phyloP scores from a whole-genome alignment of 345 rosid genomes.

The Acer negundo region DNA sequence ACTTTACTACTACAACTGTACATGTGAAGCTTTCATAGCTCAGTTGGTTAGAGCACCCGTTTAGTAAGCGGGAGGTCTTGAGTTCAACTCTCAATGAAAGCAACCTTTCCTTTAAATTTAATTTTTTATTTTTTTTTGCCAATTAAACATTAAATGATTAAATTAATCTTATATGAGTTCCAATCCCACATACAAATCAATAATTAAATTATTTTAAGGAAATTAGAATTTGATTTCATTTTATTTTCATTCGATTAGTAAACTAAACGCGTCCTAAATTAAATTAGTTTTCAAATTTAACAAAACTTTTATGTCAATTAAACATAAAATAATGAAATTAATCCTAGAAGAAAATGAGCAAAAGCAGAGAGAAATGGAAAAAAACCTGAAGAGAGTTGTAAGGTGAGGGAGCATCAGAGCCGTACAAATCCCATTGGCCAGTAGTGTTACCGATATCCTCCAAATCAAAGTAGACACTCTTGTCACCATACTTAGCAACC shows the following conservation, averaged over 20 bases:
- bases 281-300: neutral
- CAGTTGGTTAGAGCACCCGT: slow-evolving; percentile 98
- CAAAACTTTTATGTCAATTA: no score
- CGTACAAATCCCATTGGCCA: slow-evolving; percentile 94
- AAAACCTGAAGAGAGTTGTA: slow-evolving; percentile 90
- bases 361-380: no score
- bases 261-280: no score
- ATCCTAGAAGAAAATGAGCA: neutral
- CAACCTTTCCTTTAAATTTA: slow-evolving; percentile 12
- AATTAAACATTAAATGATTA: no score
- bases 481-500: slow-evolving; percentile 92
- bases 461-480: slow-evolving; percentile 95
- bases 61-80: slow-evolving; percentile 97
- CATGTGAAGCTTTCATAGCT: slow-evolving; percentile 74
- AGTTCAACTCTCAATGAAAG: slow-evolving; percentile 93
- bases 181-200: no score
- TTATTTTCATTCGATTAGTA: no score
- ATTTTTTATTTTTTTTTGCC: no score
- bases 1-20: no score
- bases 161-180: no score
- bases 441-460: slow-evolving; percentile 97
- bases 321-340: neutral
- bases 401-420: slow-evolving; percentile 97
- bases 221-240: no score
- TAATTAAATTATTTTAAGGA: no score